These are phyloP conservation scores for Starmerella vitae DNA, from an alignment of 805 yeast species.

Conservation along the genomic window DNA sequence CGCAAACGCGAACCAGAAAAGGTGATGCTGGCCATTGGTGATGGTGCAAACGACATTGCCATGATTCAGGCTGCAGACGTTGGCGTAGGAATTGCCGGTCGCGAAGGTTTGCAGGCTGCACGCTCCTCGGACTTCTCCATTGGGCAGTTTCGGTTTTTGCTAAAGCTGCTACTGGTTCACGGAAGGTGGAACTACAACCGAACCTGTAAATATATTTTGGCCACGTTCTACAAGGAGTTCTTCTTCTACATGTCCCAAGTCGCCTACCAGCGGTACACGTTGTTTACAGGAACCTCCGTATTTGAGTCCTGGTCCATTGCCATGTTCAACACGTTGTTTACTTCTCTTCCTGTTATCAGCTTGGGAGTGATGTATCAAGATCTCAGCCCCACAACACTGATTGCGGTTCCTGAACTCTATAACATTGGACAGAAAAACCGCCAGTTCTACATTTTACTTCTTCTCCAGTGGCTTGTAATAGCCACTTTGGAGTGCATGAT, in stretches of 20 bases:
- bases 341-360: slow-evolving; percentile 80
- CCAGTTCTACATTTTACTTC: slow-evolving; percentile 58
- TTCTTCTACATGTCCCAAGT: slow-evolving; percentile 81
- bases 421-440: slow-evolving; percentile 58
- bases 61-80: slow-evolving; percentile 99
- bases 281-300: slow-evolving; percentile 84
- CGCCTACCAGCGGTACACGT: slow-evolving; percentile 68
- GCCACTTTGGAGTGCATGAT: slow-evolving; percentile 63
- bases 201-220: slow-evolving; percentile 78
- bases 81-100: slow-evolving; percentile 97
- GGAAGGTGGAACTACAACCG: slow-evolving; percentile 92
- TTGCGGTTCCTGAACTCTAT: slow-evolving; percentile 87
- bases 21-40: slow-evolving; percentile 93
- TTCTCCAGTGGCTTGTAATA: slow-evolving; percentile 62
- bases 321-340: slow-evolving; percentile 92
- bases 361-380: slow-evolving; percentile 95
- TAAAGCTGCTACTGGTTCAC: slow-evolving; percentile 77
- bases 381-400: slow-evolving; percentile 67
- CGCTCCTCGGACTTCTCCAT: slow-evolving; percentile 87
- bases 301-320: slow-evolving; percentile 95
- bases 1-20: slow-evolving; percentile 50
- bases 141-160: slow-evolving; percentile 79
- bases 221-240: slow-evolving; percentile 90
- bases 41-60: slow-evolving; percentile 97
- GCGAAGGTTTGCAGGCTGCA: slow-evolving; percentile 98